Percentiles rank a stretch among this genome's conserved stretches.
Evolutionary conservation across 495 filamentous ascomycete genomes (phyloP).

Genomic region (Aspergillus diversus): DNA sequence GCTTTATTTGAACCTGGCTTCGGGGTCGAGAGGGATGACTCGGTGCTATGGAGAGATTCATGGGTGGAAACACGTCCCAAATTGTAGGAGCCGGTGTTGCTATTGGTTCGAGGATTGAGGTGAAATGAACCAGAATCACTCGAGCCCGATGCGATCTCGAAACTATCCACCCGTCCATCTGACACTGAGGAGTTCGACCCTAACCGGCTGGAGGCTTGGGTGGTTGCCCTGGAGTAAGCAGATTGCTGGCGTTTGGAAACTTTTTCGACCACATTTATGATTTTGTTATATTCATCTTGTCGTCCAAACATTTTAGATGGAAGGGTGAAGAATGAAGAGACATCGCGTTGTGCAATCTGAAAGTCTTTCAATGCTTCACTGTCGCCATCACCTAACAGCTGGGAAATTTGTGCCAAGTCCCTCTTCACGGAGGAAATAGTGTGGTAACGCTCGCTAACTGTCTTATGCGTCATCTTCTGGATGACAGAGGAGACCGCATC

Average conservation of each 20-base stretch:
- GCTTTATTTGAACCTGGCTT: slow-evolving; percentile 32
- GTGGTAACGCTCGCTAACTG: slow-evolving; percentile 80
- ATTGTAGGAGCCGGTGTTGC: slow-evolving; percentile 37
- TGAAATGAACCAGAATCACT: slow-evolving; percentile 60
- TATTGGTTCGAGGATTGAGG: slow-evolving; percentile 44
- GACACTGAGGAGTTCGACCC: slow-evolving; percentile 63
- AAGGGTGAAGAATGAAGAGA: slow-evolving; percentile 85
- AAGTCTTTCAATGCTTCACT: slow-evolving; percentile 67
- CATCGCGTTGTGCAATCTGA: slow-evolving; percentile 71
- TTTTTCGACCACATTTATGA: slow-evolving; percentile 73
- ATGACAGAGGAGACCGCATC: slow-evolving; percentile 79
- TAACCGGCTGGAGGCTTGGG: slow-evolving; percentile 44
- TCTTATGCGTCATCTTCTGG: slow-evolving; percentile 87
- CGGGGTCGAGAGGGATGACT: slow-evolving; percentile 39
- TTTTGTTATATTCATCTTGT: slow-evolving; percentile 65
- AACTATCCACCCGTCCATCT: slow-evolving; percentile 57
- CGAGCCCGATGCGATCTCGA: slow-evolving; percentile 49
- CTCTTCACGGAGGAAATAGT: slow-evolving; percentile 79
- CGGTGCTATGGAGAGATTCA: slow-evolving; percentile 42
- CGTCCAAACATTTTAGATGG: slow-evolving; percentile 80
- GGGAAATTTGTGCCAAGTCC: slow-evolving; percentile 70
- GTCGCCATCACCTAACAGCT: slow-evolving; percentile 76
- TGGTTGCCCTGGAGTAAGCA: slow-evolving; percentile 45
- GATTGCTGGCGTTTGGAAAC: slow-evolving; percentile 65
- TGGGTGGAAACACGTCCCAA: slow-evolving; percentile 39